Evolutionary conservation across 2,329 filamentous ascomycete species (phyloP), one percentile per base, ranked within the genome.

Genomic region (Mariannaea elegans): DNA sequence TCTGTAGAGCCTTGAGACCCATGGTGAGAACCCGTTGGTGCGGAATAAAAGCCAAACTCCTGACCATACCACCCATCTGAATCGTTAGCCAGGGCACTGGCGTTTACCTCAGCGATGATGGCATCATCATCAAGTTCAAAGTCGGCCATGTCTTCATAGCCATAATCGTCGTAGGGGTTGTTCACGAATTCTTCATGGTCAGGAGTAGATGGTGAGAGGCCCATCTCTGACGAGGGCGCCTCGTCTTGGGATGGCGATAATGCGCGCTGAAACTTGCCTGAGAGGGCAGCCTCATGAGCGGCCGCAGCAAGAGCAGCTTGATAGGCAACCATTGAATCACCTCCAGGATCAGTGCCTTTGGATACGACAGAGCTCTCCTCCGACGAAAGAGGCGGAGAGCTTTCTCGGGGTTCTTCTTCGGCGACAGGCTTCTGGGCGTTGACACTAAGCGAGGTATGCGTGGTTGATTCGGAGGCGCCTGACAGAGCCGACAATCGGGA

Each of bases 11-110:
- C 80, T 79, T 79, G 78, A 27, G 78, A 80, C 18, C 81, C 82
- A 45, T 81, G 74, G 36, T 76, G 77, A 10, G 78, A 74, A 14
- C 73, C 73, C 5, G 77, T 66, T 0, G 86, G 84, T 2, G 82
- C 81, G 1, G 94, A 93, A 74, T 97, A 99, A 75, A 99, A 99
- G 1, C 93, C 94, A 72, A 99, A 99, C 74, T 99, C 95, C 67
- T 93, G 90, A 0, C 95, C 95, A 72, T 99, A 99, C 80, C 95
- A 96, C 1, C 93, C 94, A 64, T 97, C 94, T 7, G 90, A 90
- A 71, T 99, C 95, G 66, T 93, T 94, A 44, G 95, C 94, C 7
- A 99, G 82, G 1, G 91, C 95, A 73, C 95, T 94, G 1, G 94
- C 94, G 68, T 99, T 99, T 5, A 95, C 95, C 58, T 93, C 95